These are phyloP conservation scores for Epithemia pelagica DNA, from an alignment of 108 stramenopile genomes.

Conservation along the genomic window DNA sequence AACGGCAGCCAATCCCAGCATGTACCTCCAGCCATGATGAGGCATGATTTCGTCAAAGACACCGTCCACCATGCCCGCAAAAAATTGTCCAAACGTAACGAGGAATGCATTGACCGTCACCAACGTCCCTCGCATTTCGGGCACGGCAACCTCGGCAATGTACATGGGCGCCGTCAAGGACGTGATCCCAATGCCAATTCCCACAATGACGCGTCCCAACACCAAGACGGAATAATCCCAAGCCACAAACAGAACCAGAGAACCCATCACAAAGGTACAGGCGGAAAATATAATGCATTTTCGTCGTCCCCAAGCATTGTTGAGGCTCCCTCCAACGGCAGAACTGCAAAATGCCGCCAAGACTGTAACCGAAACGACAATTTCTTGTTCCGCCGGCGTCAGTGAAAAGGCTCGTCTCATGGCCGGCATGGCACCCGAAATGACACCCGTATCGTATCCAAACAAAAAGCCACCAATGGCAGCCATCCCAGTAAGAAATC, in stretches of 20 bases:
- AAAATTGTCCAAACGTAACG: constrained; percentile 74
- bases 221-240: constrained; percentile 37
- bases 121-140: constrained; percentile 54
- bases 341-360: constrained; percentile 35
- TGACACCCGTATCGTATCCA: constrained; percentile 62
- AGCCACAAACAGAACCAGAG: constrained; percentile 25
- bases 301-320: constrained; percentile 37
- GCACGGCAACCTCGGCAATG: constrained; percentile 73
- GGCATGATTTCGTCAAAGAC: constrained; percentile 32
- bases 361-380: constrained; percentile 51
- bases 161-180: constrained; percentile 73
- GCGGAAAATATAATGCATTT: constrained; percentile 32
- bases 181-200: constrained; percentile 73
- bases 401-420: constrained; percentile 32
- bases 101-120: constrained; percentile 73
- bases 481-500: constrained; percentile 35
- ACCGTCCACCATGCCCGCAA: constrained; percentile 77
- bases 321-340: constrained; percentile 36
- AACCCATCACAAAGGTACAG: constrained; percentile 39
- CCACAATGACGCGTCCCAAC: constrained; percentile 56
- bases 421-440: constrained; percentile 15
- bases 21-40: constrained; percentile 66
- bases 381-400: constrained; percentile 27
- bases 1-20: constrained; percentile 72
- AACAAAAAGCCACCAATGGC: constrained; percentile 59